Evolutionary conservation across 305 asterid species (phyloP).

Genomic region (Solanum aculeatissimum): DNA sequence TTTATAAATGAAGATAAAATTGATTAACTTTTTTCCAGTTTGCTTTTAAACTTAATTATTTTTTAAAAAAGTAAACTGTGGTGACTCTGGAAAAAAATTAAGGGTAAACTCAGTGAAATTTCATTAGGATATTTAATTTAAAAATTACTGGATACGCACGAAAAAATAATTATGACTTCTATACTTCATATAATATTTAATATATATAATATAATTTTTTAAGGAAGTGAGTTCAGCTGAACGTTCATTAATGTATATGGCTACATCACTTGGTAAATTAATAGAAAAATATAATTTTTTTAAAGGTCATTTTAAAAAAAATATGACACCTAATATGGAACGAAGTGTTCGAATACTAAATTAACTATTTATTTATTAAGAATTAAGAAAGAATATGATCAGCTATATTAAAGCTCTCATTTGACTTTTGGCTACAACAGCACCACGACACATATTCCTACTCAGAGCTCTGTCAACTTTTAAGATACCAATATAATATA

Average conservation of each 20-base stretch:
- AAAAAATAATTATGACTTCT: too few relatives aligned
- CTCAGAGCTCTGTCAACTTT: constrained; percentile 29
- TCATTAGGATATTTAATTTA: too few relatives aligned
- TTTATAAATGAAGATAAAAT: too few relatives aligned
- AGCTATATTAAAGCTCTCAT: constrained; percentile 7
- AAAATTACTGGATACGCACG: too few relatives aligned
- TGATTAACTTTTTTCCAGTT: too few relatives aligned
- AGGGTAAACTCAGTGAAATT: neutral
- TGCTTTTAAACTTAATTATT: too few relatives aligned
- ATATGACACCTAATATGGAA: neutral
- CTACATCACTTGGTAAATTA: too few relatives aligned
- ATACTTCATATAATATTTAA: too few relatives aligned
- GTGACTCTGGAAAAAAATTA: neutral
- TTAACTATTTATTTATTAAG: neutral
- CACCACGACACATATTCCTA: constrained; percentile 48
- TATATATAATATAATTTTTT: too few relatives aligned
- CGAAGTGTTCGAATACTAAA: accelerated
- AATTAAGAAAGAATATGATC: neutral
- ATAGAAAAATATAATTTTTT: neutral
- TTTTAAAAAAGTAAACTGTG: too few relatives aligned
- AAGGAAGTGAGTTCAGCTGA: too few relatives aligned
- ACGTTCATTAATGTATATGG: too few relatives aligned
- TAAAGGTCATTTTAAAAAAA: neutral
- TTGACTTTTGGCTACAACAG: constrained; percentile 46
- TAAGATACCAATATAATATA: constrained; percentile 16